These are phyloP conservation scores for Beta macrorhiza DNA, from an alignment of 179 eudicot genomes.

Conservation along the genomic window DNA sequence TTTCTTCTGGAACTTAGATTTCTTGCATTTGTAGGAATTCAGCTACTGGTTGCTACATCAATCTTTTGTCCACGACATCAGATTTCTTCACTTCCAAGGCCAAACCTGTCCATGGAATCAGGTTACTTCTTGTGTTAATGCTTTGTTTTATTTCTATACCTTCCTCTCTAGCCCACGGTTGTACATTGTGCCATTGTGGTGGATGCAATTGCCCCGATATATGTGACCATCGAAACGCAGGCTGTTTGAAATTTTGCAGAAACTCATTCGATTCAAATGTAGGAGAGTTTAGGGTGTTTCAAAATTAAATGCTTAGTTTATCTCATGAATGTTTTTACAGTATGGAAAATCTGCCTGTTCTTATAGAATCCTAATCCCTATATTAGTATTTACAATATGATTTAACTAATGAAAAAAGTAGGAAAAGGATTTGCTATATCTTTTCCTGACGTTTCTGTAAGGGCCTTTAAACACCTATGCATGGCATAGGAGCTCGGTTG, in stretches of 20 bases:
- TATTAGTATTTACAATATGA: conserved; percentile 11
- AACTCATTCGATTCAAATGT: too few relatives aligned
- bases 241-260: neutral
- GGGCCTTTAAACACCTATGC: conserved; percentile 27
- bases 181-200: neutral
- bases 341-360: neutral
- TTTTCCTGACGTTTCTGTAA: neutral
- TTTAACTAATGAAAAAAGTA: neutral
- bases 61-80: neutral
- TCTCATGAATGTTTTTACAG: neutral
- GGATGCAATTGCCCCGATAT: neutral
- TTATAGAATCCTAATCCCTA: neutral
- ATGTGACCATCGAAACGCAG: neutral
- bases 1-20: conserved; percentile 2
- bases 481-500: conserved; percentile 22
- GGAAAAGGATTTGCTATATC: conserved; percentile 2
- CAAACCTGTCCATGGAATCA: neutral
- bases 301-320: neutral
- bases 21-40: neutral
- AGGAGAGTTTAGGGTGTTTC: too few relatives aligned
- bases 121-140: neutral
- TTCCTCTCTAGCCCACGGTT: neutral
- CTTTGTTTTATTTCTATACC: neutral
- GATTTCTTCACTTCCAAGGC: neutral
- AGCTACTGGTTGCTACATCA: conserved; percentile 9